Base-by-base conservation (phyloP, 208 protist genomes). In the Phytomonas serpens region DNA sequence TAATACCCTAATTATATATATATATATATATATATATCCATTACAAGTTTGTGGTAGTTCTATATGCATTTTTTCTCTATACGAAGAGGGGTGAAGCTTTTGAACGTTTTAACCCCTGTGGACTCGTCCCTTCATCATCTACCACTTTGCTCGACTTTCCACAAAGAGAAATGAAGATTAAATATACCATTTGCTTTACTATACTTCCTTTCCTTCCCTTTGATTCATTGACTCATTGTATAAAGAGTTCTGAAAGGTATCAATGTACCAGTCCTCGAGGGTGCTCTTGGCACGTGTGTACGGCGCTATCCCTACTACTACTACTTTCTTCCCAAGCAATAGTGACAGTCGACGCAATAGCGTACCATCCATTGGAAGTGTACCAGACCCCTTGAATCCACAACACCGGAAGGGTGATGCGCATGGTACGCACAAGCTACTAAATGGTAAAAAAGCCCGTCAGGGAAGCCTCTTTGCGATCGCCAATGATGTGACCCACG, bases 401-500 rank as follows among this genome's bases (percentile, higher is more conserved):
- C n/a, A 68, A 40, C 47, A n/a, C 66, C 64, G 57, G 27, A 37
- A 1, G 40, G 40, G 40, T 68, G 16, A 52, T 66, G 38, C 65
- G 65, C 62, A 40, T 9, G 65, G 31, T 16, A 61, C 64, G 23
- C 37, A 65, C 14, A 76, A 82, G 64, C 72, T 80, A 10, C 76
- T 89, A 1, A 73, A 84, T 42, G 85, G 86, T 23, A 70, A 71
- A 13, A 82, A 84, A 10, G 80, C 81, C n/a, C 86, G 90, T n/a
- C 67, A 86, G 11, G 90, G 90, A 36, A 86, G 75, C 67, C 82
- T 95, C 62, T 92, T 90, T 64, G 85, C 90, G 4, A 67, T 93
- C 23, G 90, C 86, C 64, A 85, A 90, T 71, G 86, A 91, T 52
- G 80, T 90, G 30, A 77, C 61, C 2, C 52, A 85, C 11, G 87